Conservation (phyloP, 805 yeast species). For the Candida nanaspora region DNA sequence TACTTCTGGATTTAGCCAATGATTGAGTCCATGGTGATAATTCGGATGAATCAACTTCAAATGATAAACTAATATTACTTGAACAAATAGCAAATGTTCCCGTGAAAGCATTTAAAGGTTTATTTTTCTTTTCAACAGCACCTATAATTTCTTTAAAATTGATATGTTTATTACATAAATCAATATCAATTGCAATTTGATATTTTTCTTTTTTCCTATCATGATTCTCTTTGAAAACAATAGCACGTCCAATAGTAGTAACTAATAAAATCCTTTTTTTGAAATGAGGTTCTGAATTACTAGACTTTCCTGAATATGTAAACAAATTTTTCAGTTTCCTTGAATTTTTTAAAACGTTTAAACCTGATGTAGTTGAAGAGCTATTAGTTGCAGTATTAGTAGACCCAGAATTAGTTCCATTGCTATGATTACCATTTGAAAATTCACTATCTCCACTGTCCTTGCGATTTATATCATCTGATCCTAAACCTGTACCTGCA, state of each 20-base stretch:
- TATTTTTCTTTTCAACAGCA: slow-evolving; percentile 19
- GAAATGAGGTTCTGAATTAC: slow-evolving; percentile 17
- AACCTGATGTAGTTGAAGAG: slow-evolving; percentile 1
- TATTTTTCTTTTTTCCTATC: slow-evolving; percentile 30
- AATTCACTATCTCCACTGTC: slow-evolving; percentile 9
- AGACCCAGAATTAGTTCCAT: neutral
- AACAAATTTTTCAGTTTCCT: slow-evolving; percentile 23
- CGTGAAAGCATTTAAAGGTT: slow-evolving; percentile 27
- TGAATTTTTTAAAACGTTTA: neutral
- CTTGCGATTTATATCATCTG: slow-evolving; percentile 1
- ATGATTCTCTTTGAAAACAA: slow-evolving; percentile 41
- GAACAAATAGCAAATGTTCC: slow-evolving; percentile 55
- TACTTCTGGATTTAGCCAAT: slow-evolving; percentile 39
- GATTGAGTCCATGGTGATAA: slow-evolving; percentile 51
- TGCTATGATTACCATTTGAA: neutral
- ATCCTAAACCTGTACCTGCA: slow-evolving; percentile 3
- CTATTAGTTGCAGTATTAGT: slow-evolving; percentile 8
- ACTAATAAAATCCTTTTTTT: slow-evolving; percentile 45
- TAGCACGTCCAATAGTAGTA: slow-evolving; percentile 57
- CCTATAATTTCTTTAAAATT: slow-evolving; percentile 53
- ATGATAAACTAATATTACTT: slow-evolving; percentile 43
- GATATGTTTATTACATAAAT: slow-evolving; percentile 43
- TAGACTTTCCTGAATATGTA: slow-evolving; percentile 8
- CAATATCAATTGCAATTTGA: slow-evolving; percentile 47
- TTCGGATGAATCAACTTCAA: slow-evolving; percentile 48